phyloP scores from a whole-genome alignment of 1,284 basidiomycete species.

The Meira nashicola region DNA sequence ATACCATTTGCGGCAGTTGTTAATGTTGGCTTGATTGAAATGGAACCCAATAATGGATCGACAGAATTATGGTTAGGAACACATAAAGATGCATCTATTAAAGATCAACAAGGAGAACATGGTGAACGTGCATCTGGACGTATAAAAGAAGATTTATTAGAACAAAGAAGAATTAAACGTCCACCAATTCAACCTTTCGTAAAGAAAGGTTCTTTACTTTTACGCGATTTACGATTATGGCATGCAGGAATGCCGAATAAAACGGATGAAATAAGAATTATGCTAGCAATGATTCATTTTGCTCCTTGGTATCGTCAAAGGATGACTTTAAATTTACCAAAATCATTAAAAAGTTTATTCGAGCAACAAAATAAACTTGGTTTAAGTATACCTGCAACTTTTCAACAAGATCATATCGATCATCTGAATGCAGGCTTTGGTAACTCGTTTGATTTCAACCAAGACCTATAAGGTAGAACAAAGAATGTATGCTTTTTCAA shows the following conservation, averaged over 20 bases:
- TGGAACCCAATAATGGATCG: background rate
- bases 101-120: background rate
- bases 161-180: background rate
- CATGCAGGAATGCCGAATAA: background rate
- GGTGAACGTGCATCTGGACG: constrained; percentile 2
- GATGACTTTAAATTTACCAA: background rate
- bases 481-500: too few species aligned
- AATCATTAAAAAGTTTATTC: background rate
- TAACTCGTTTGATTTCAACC: background rate
- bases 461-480: background rate
- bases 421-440: constrained; percentile 1
- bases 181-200: background rate
- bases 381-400: background rate
- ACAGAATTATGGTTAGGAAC: background rate
- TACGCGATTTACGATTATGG: background rate
- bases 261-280: background rate
- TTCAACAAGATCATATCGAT: background rate
- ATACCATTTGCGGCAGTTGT: constrained; percentile 1
- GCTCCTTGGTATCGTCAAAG: background rate
- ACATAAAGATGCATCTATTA: background rate
- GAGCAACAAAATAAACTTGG: background rate
- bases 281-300: constrained; percentile 4
- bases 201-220: background rate
- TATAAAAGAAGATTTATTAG: background rate
- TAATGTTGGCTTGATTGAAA: background rate